Conservation (phyloP, 176 grass and related monocot species). For the Cenchrus fungigraminus region DNA sequence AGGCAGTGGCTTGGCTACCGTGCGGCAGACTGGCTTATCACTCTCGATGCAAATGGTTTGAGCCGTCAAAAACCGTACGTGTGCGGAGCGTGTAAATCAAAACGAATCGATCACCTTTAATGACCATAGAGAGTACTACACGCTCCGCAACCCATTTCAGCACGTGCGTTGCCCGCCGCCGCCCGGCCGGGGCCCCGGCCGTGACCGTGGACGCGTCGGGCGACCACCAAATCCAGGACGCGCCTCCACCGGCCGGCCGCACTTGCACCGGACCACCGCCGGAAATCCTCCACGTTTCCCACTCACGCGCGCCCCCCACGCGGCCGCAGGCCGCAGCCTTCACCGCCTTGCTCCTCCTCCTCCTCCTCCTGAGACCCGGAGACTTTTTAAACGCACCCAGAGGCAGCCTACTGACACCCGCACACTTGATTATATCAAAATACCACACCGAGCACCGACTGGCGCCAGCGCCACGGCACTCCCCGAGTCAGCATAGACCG, state of each 20-base stretch:
- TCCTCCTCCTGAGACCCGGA: background rate
- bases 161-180: background rate
- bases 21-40: too few species aligned
- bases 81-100: background rate
- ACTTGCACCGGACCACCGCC: background rate
- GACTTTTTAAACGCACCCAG: conserved; percentile 8
- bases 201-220: background rate
- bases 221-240: conserved; percentile 5
- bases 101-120: background rate
- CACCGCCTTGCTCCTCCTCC: background rate
- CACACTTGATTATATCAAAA: background rate
- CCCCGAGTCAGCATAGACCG: too few species aligned
- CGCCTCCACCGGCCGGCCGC: conserved; percentile 8
- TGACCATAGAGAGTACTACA: background rate
- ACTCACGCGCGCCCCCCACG: background rate
- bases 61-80: background rate
- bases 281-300: conserved; percentile 8
- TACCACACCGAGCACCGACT: background rate
- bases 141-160: background rate
- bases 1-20: too few species aligned
- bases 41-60: background rate
- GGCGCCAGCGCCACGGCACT: background rate
- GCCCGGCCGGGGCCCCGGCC: background rate
- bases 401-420: background rate
- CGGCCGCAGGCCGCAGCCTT: background rate